Base-by-base conservation (phyloP, 2,329 filamentous ascomycete genomes). In the Epichloe gansuensis region DNA sequence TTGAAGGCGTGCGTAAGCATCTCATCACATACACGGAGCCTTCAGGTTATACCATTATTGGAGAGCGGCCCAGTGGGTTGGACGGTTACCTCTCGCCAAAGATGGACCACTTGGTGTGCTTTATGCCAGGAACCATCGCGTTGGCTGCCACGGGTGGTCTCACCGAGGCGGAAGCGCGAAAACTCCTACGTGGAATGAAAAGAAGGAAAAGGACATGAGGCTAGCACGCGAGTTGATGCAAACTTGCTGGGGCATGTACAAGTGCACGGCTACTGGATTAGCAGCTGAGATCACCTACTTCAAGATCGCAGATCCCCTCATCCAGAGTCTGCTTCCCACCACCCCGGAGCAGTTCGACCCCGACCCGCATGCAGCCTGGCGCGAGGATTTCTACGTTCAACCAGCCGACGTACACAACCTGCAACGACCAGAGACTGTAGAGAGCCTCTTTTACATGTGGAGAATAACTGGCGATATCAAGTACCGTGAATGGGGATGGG, bases 211-310 rank as follows among this genome's bases (percentile, higher is more conserved):
- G 56, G 89, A 97, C 65, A 91, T 98, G 72, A 71, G 81, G 56
- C 81, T 98, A 31, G 90, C 93, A 1, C 82, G 82, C 58, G 91
- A 98, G 72, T 75, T 98, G 53, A 96, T 88, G 75, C 91, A 95
- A 56, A 97, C 93, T 1, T 98, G 93, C 75, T 96, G 91, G 88
- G 91, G 88, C 63, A 98, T 94, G 82, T 98, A 98, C 73, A 86
- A 89, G 65, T 84, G 77, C 61, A 96, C 91, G 63, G 80, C 83
- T 8, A 97, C 93, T 0, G 91, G 91, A 0, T 80, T 98, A n/a
- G 91, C 93, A 0, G 84, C 88, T 0, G 93, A 98, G 70, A 98
- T 98, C 62, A 87, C 89, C 0, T 88, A 95, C 70, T 98, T 98
- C 69, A 76, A 88, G 51, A 77, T 94, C 52, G 77, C 81, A 60